These are phyloP conservation scores for Rhodomyrtus tomentosa DNA, from an alignment of 345 rosid species.

Conservation along the genomic window DNA sequence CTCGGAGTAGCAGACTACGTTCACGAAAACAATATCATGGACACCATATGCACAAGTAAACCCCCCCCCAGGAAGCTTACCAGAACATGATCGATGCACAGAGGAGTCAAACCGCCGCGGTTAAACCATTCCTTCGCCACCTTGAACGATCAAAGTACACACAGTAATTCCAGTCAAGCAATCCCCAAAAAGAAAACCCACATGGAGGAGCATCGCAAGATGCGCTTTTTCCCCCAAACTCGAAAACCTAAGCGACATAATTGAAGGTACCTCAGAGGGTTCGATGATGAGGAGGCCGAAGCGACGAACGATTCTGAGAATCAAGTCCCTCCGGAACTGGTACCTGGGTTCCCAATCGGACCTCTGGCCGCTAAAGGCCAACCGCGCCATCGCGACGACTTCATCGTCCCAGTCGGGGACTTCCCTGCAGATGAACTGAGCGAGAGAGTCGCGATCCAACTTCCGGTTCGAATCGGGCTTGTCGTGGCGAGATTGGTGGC, in stretches of 20 bases:
- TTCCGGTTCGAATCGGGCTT: neutral
- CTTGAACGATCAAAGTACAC: constrained; percentile 10
- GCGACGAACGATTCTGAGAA: constrained; percentile 43
- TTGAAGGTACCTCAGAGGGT: constrained; percentile 43
- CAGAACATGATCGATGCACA: constrained; percentile 74
- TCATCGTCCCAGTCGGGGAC: constrained; percentile 86
- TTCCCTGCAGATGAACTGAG: constrained; percentile 45
- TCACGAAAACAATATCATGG: neutral
- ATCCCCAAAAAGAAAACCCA: neutral
- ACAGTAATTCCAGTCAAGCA: neutral
- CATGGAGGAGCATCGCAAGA: neutral
- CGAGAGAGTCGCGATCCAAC: constrained; percentile 31
- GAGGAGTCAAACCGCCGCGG: constrained; percentile 69
- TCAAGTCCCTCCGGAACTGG: constrained; percentile 74
- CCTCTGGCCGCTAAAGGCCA: constrained; percentile 85
- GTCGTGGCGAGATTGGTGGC: no score
- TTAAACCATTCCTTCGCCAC: constrained; percentile 61
- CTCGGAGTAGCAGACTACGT: neutral
- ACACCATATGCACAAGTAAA: neutral
- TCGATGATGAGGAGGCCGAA: constrained; percentile 32
- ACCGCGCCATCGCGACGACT: constrained; percentile 53
- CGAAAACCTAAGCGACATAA: neutral
- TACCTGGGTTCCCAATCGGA: constrained; percentile 73
- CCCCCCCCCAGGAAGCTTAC: constrained; percentile 32
- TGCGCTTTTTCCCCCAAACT: neutral